phyloP scores from a whole-genome alignment of 495 filamentous ascomycete genomes.

The Pyrenopolyporus hunteri region DNA sequence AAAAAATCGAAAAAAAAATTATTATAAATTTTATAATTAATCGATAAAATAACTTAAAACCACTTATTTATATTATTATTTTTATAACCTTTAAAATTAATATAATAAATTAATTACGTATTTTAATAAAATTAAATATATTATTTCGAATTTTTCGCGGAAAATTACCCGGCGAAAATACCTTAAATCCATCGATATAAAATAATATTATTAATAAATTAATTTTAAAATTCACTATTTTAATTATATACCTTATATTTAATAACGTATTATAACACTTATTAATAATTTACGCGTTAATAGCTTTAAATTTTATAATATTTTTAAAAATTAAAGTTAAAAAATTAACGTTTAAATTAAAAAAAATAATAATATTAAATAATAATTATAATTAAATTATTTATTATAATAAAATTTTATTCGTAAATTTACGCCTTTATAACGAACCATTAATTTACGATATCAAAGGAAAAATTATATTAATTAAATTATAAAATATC shows the following conservation, averaged over 20 bases:
- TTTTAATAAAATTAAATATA: background rate
- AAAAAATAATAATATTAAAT: background rate
- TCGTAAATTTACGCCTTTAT: background rate
- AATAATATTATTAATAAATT: background rate
- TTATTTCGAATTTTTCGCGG: background rate
- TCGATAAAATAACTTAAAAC: background rate
- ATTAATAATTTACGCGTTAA: background rate
- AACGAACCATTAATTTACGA: background rate
- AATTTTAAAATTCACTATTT: background rate
- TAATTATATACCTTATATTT: background rate
- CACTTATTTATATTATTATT: background rate
- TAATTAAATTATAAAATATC: too few relatives aligned
- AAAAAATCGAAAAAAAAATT: background rate
- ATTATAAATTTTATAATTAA: background rate
- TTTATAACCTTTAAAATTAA: background rate
- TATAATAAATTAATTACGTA: background rate
- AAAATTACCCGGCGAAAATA: background rate
- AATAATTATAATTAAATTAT: background rate
- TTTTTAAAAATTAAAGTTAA: background rate
- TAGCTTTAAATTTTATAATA: background rate
- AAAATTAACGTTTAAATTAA: background rate
- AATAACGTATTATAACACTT: background rate
- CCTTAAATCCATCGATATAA: background rate
- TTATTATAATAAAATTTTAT: background rate
- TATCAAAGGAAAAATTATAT: too few relatives aligned